phyloP scores from a whole-genome alignment of 75 land plant genomes.

The Chamaecyparis obtusa region DNA sequence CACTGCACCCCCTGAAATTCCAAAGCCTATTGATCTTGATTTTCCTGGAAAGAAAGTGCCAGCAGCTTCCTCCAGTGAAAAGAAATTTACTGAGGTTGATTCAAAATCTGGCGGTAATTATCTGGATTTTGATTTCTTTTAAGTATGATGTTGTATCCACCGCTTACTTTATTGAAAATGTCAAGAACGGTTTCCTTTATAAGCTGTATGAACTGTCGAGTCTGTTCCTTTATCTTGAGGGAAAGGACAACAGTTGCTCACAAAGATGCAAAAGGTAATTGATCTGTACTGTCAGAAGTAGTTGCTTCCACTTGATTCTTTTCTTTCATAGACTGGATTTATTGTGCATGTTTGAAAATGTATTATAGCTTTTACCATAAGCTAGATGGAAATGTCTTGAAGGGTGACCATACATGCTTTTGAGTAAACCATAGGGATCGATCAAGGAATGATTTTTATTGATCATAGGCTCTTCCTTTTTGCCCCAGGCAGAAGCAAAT shows the following conservation, averaged over 20 bases:
- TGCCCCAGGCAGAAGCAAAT: not conserved
- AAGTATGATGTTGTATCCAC: slow-evolving; percentile 7
- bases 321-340: not conserved
- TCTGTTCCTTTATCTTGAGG: slow-evolving; percentile 4
- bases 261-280: slow-evolving; percentile 1
- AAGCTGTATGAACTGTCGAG: not conserved
- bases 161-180: not conserved
- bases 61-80: slow-evolving; percentile 29
- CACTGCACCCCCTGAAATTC: slow-evolving; percentile 59
- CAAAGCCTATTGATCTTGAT: slow-evolving; percentile 50
- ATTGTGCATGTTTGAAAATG: not conserved
- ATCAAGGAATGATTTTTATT: not conserved
- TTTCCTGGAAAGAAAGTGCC: slow-evolving; percentile 13
- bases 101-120: slow-evolving; percentile 48
- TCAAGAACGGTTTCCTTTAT: slow-evolving; percentile 4
- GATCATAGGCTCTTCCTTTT: not conserved
- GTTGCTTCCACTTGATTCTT: slow-evolving; percentile 3
- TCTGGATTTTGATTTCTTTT: slow-evolving; percentile 76
- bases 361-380: slow-evolving; percentile 8
- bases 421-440: slow-evolving; percentile 2
- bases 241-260: not conserved
- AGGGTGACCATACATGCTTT: not conserved
- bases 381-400: not conserved
- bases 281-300: slow-evolving; percentile 8
- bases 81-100: slow-evolving; percentile 17